Conservation (phyloP, 805 yeast genomes). For the Pichia insulana region DNA sequence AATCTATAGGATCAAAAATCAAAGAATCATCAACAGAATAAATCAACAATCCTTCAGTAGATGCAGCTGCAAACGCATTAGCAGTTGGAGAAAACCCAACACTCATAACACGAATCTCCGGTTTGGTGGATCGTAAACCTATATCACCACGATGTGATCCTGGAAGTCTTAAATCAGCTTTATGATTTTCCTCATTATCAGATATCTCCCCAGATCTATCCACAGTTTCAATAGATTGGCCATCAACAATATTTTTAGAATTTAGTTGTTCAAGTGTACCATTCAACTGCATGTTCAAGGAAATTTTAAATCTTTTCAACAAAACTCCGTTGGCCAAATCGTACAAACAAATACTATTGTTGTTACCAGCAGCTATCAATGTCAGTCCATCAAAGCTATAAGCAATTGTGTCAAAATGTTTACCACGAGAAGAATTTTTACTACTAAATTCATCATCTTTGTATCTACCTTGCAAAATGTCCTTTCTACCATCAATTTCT, state of each 20-base stretch:
- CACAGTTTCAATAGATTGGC: slow-evolving; percentile 72
- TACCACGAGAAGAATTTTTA: slow-evolving; percentile 74
- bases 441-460: slow-evolving; percentile 74
- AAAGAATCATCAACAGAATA: slow-evolving; percentile 70
- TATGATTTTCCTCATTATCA: slow-evolving; percentile 59
- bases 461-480: slow-evolving; percentile 81
- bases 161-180: slow-evolving; percentile 62
- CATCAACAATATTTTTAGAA: slow-evolving; percentile 78
- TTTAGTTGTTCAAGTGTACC: slow-evolving; percentile 79
- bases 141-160: slow-evolving; percentile 83
- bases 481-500: slow-evolving; percentile 76
- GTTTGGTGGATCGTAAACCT: slow-evolving; percentile 63
- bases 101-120: slow-evolving; percentile 74
- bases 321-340: slow-evolving; percentile 85
- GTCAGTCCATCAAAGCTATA: slow-evolving; percentile 87
- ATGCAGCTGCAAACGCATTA: slow-evolving; percentile 84
- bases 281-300: slow-evolving; percentile 81
- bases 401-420: slow-evolving; percentile 68
- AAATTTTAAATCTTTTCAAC: slow-evolving; percentile 71
- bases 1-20: slow-evolving; percentile 88
- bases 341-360: slow-evolving; percentile 83
- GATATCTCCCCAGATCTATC: slow-evolving; percentile 83
- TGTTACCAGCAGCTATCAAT: slow-evolving; percentile 88
- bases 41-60: slow-evolving; percentile 85
- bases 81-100: slow-evolving; percentile 86